A percentile compares a stretch with the other conserved stretches of the same genome.
phyloP scores from a whole-genome alignment of 2,329 filamentous ascomycete species.

The Cladobotryum protrusum region DNA sequence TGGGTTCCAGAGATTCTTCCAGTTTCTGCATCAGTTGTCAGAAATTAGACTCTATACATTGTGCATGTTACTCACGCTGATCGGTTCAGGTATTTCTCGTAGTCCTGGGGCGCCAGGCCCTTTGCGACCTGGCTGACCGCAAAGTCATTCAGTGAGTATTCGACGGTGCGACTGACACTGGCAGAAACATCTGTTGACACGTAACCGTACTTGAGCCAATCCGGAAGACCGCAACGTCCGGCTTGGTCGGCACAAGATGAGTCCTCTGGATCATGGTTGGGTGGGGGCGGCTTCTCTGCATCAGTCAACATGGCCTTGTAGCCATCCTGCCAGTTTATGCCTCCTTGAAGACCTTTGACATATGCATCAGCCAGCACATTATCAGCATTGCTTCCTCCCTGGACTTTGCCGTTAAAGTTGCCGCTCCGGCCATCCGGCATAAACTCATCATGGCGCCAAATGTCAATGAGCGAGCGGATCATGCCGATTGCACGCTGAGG shows the following conservation, averaged over 20 bases:
- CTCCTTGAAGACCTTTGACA: slow-evolving; percentile 40
- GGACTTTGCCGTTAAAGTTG: slow-evolving; percentile 51
- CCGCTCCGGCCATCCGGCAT: slow-evolving; percentile 49
- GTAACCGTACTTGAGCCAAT: slow-evolving; percentile 52
- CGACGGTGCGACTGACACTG: slow-evolving; percentile 48
- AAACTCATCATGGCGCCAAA: slow-evolving; percentile 49
- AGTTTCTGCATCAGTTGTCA: slow-evolving; percentile 31
- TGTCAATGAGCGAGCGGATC: slow-evolving; percentile 50
- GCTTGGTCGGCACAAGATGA: slow-evolving; percentile 43
- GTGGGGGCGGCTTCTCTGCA: slow-evolving; percentile 47
- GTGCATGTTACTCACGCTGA: slow-evolving; percentile 2
- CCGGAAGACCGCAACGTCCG: slow-evolving; percentile 52
- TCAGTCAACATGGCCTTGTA: slow-evolving; percentile 50
- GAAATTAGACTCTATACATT: no score
- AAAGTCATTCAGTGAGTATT: slow-evolving; percentile 56
- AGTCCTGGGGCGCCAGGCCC: slow-evolving; percentile 43
- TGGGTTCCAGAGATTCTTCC: slow-evolving; percentile 54
- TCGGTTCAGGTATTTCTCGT: slow-evolving; percentile 39
- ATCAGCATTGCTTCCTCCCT: slow-evolving; percentile 55
- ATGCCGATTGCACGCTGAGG: slow-evolving; percentile 3
- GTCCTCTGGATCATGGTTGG: slow-evolving; percentile 43
- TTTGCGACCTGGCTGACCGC: slow-evolving; percentile 31
- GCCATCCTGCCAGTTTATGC: slow-evolving; percentile 48
- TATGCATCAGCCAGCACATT: slow-evolving; percentile 57
- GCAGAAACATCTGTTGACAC: slow-evolving; percentile 48